Evolutionary conservation across 495 filamentous ascomycete species (phyloP), one percentile per base, ranked within the genome.

Genomic region (Penicillium atrosanguineum): DNA sequence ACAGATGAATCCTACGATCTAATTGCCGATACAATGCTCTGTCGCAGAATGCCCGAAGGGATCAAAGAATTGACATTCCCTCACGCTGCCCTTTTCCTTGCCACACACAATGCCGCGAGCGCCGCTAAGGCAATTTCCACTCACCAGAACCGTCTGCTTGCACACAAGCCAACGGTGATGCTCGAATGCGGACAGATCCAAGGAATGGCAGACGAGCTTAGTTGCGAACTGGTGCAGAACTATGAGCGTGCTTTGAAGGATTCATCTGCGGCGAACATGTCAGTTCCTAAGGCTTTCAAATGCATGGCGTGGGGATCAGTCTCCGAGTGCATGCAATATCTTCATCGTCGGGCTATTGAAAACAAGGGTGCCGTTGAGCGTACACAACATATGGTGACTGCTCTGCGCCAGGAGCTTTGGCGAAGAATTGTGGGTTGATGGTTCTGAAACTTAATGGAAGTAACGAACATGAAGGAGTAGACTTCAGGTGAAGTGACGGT

Each of bases 131-230:
- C 71, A 6, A 65, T 62, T 26, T 15, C 59, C 1, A 64, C 65
- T 0, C 54, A 62, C n/a, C 69, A 62, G 12, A 20, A 52, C 1
- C 60, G 53, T 6, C 55, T 69, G 4, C 42, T 57, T n/a, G 41
- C 52, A 2, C 44, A 58, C 8, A 39, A 57, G 16, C 66, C 62
- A n/a, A 72, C 61, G 8, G 45, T 69, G 6, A 19, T 55, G 28
- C 57, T 69, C 12, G 69, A 72, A 28, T 72, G 69, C 49, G 69
- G 69, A 3, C 91, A 96, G 71, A 78, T 96, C 18, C 86, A 90
- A 74, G 65, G 70, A 0, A 73, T 72, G 70, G 70, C 70, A 5
- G 70, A 73, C 55, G 67, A 70, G 29, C 49, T 73, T 25, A 61
- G 69, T 39, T 71, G 69, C 46, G 57, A 69, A 28, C 44, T 71